These are phyloP conservation scores for Canavalia ensiformis DNA, from an alignment of 306 rosid genomes.

Conservation along the genomic window DNA sequence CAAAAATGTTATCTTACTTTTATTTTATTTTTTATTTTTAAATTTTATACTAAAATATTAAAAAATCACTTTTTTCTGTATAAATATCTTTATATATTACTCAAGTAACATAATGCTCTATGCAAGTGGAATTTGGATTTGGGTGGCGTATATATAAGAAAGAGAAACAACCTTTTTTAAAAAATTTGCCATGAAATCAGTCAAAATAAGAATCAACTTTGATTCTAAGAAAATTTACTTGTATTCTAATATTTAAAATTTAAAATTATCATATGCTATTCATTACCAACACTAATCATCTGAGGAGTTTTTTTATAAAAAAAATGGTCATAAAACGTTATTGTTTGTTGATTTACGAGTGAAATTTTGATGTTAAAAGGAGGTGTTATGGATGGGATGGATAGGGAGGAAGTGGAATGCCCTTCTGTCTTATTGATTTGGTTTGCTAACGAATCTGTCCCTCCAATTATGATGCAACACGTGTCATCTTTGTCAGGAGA, in stretches of 20 bases:
- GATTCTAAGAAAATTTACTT: not conserved
- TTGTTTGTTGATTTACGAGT: constrained; percentile 9
- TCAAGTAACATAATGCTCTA: not conserved
- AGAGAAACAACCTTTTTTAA: not conserved
- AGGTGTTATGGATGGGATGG: not conserved
- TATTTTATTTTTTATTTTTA: no score
- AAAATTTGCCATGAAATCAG: not conserved
- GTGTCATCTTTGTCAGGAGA: not conserved
- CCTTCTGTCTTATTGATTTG: constrained; percentile 29
- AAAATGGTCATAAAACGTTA: not conserved
- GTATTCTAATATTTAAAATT: not conserved
- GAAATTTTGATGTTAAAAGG: not conserved
- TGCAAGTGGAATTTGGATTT: not conserved
- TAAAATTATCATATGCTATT: not conserved
- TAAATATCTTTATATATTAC: no score
- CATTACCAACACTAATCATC: not conserved
- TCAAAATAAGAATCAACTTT: not conserved
- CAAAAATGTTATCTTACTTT: no score
- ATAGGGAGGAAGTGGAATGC: not conserved
- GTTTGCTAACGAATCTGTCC: constrained; percentile 39
- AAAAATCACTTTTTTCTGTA: no score
- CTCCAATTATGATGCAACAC: constrained; percentile 39
- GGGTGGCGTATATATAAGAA: not conserved
- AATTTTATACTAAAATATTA: no score
- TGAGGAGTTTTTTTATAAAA: not conserved